A percentile compares a stretch with the other conserved stretches of the same genome.
phyloP scores from a whole-genome alignment of 768 basidiomycete genomes.

The Candolleomyces aberdarensis region DNA sequence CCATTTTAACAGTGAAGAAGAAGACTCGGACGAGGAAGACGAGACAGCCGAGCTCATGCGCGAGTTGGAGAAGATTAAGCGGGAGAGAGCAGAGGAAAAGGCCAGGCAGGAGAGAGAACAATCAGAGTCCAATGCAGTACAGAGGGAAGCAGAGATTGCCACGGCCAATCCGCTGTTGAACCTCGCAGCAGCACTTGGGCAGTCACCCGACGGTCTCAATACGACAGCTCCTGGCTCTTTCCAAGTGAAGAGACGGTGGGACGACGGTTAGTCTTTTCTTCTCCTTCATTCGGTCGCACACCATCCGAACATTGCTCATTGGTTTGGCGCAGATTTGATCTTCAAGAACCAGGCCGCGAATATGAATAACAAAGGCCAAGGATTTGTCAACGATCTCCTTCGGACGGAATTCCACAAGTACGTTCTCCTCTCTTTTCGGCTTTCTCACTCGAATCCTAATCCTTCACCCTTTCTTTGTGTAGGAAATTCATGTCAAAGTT shows the following conservation, averaged over 20 bases:
- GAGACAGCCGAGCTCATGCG: slow-evolving; percentile 92
- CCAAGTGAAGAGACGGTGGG: slow-evolving; percentile 91
- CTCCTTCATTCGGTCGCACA: background rate
- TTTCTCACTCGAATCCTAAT: slow-evolving; percentile 1
- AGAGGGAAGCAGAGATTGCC: slow-evolving; percentile 81
- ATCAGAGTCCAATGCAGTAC: slow-evolving; percentile 53
- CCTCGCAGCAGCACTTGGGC: slow-evolving; percentile 86
- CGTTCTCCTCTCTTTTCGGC: slow-evolving; percentile 24
- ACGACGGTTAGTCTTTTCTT: slow-evolving; percentile 64
- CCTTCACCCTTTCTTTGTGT: slow-evolving; percentile 1
- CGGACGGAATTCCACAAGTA: slow-evolving; percentile 93
- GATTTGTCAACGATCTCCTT: slow-evolving; percentile 94
- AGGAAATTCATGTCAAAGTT: slow-evolving; percentile 94
- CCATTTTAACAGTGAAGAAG: slow-evolving; percentile 39
- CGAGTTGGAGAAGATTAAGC: slow-evolving; percentile 98
- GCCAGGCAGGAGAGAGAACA: slow-evolving; percentile 76
- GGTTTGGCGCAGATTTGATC: slow-evolving; percentile 67
- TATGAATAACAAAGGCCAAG: slow-evolving; percentile 52
- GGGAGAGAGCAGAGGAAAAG: slow-evolving; percentile 92
- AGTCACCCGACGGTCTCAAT: slow-evolving; percentile 62
- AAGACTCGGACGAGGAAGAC: slow-evolving; percentile 74
- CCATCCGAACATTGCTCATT: background rate
- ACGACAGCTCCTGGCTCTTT: slow-evolving; percentile 81
- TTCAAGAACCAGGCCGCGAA: slow-evolving; percentile 97
- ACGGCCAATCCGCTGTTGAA: slow-evolving; percentile 86